These are phyloP conservation scores for Coprinopsis cinerea DNA, from an alignment of 768 basidiomycete species.

Conservation along the genomic window DNA sequence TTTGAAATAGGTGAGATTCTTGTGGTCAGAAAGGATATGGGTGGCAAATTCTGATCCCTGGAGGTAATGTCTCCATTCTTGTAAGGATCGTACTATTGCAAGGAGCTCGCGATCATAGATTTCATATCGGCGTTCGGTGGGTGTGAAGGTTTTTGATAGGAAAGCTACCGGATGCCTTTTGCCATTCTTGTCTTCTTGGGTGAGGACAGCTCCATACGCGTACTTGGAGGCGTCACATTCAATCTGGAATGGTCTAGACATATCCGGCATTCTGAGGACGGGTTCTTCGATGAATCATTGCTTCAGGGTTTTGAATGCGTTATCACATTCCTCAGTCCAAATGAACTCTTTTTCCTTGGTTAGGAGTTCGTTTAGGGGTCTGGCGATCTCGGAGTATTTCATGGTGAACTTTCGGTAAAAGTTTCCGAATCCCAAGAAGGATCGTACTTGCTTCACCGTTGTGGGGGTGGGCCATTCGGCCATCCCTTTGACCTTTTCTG, in stretches of 20 bases:
- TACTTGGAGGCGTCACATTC: conserved; percentile 4
- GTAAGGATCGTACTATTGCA: too few relatives aligned
- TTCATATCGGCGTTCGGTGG: too few relatives aligned
- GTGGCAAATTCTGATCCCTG: too few relatives aligned
- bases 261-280: not conserved
- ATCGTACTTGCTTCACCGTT: conserved; percentile 25
- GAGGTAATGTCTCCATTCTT: too few relatives aligned
- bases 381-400: conserved; percentile 27
- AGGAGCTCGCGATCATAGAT: too few relatives aligned
- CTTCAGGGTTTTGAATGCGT: conserved; percentile 26
- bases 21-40: too few relatives aligned
- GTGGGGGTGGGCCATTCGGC: not conserved
- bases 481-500: too few relatives aligned
- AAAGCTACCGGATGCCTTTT: not conserved
- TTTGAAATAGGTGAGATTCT: too few relatives aligned
- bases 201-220: conserved; percentile 12
- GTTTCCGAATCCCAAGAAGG: conserved; percentile 40
- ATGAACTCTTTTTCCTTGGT: conserved; percentile 21
- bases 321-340: too few relatives aligned
- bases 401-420: conserved; percentile 38
- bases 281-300: conserved; percentile 5
- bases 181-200: conserved; percentile 3
- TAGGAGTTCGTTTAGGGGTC: conserved; percentile 22
- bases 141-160: too few relatives aligned
- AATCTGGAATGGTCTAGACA: conserved; percentile 5